These are phyloP conservation scores for Macaranga tanarius DNA, from an alignment of 441 rosid species.

Conservation along the genomic window DNA sequence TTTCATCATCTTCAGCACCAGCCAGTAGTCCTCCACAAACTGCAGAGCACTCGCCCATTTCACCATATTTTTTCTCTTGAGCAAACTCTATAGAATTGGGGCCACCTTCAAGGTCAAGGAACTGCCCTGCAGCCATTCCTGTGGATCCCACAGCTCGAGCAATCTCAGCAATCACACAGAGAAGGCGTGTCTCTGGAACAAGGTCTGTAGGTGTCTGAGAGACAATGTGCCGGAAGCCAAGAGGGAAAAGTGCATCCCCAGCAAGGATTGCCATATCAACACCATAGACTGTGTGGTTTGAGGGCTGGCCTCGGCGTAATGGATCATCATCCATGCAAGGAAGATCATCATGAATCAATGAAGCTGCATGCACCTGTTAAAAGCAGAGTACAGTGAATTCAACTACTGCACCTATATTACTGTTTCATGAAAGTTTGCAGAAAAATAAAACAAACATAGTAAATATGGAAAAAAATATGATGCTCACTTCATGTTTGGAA, in stretches of 20 bases:
- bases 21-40: slow-evolving; percentile 87
- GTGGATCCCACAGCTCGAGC: slow-evolving; percentile 90
- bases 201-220: slow-evolving; percentile 62
- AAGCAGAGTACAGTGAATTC: neutral
- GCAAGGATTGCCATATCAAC: slow-evolving; percentile 89
- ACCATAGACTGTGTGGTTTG: slow-evolving; percentile 73
- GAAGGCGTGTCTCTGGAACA: slow-evolving; percentile 60
- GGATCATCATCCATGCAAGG: slow-evolving; percentile 93
- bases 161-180: slow-evolving; percentile 77
- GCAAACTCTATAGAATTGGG: slow-evolving; percentile 53
- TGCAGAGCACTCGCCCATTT: slow-evolving; percentile 85
- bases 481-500: too few species aligned
- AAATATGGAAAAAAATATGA: neutral
- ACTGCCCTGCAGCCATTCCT: slow-evolving; percentile 98
- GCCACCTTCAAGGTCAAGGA: slow-evolving; percentile 76
- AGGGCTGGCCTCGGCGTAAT: slow-evolving; percentile 77
- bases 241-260: slow-evolving; percentile 94
- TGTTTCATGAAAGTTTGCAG: neutral
- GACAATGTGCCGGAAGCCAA: slow-evolving; percentile 82
- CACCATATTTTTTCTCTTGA: slow-evolving; percentile 86
- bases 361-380: slow-evolving; percentile 84
- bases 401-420: neutral
- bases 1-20: slow-evolving; percentile 68
- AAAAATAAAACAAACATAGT: neutral
- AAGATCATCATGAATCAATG: slow-evolving; percentile 86